Conservation (phyloP, 2,329 filamentous ascomycete genomes). For the Arthrobotrys sinensis region DNA sequence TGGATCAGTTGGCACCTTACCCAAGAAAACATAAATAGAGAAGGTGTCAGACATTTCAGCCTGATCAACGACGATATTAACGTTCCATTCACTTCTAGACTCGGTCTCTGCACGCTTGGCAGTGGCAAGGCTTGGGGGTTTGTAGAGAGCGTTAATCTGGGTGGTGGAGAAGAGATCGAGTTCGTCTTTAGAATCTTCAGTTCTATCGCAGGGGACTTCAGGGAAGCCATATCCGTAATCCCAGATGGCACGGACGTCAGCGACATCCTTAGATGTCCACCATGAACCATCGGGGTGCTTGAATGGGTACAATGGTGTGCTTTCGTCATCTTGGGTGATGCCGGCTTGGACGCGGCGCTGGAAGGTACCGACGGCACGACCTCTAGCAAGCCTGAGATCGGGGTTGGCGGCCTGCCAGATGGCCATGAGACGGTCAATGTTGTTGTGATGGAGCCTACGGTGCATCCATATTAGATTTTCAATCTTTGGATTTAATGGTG, state of each 20-base stretch:
- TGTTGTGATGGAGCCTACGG: conserved; percentile 61
- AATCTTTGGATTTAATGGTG: conserved; percentile 17
- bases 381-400: conserved; percentile 27
- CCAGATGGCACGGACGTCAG: conserved; percentile 56
- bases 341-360: conserved; percentile 44
- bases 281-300: conserved; percentile 41
- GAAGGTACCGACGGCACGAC: conserved; percentile 56
- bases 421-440: conserved; percentile 64
- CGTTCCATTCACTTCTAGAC: conserved; percentile 60
- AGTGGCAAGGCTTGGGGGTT: background rate
- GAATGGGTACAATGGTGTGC: conserved; percentile 63
- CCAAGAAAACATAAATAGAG: conserved; percentile 38
- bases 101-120: conserved; percentile 5
- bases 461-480: background rate
- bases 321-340: conserved; percentile 48
- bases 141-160: conserved; percentile 61
- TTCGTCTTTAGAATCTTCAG: background rate
- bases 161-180: conserved; percentile 51
- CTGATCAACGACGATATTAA: conserved; percentile 61
- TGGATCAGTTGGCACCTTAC: conserved; percentile 8
- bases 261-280: conserved; percentile 61
- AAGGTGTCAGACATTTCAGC: conserved; percentile 58
- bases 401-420: conserved; percentile 65
- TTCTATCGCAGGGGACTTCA: conserved; percentile 60
- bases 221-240: conserved; percentile 62